Base-by-base conservation (phyloP, 306 rosid species). In the Prunus padus region DNA sequence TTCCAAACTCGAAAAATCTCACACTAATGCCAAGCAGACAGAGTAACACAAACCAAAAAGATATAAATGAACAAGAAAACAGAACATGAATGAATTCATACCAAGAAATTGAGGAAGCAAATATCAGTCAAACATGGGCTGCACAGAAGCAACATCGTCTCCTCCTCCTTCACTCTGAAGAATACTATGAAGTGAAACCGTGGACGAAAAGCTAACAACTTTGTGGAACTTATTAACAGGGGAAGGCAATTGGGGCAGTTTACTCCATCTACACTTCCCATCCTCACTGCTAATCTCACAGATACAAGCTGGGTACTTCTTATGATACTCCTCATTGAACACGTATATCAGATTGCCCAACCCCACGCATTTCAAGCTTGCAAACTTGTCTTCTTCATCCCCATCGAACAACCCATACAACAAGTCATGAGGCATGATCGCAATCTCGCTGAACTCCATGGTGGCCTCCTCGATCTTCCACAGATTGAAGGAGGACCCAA, bases 321-420 rank as follows among this genome's bases (percentile, higher is more conserved):
- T 84, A 57, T 89, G 93, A 20, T 85, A 89, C 47, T 89, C 92
- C 68, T 93, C 97, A 70, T 87, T 93, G 66, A 91, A 93, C 69
- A 93, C 89, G 57, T 93, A 93, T 0, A 93, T 45, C 19, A 91
- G 87, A 87, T 91, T 87, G 23, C 96, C 96, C 65, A 78, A 71
- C 0, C 97, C 97, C 60, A 93, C 91, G 22, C 98, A 93, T 61
- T 93, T 93, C 84, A 93, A 81, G 87, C 96, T 85, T 6, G 96
- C 97, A 62, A 93, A 91, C 11, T 79, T 85, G 46, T 93, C 96
- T 40, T 91, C 96, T 28, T 89, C 97, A 4, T 93, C 97, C 10
- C 89, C 81, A 54, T 91, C 98, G 71, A 91, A 88, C 76, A 93
- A 57, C 70, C 88, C 80, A 72, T 62, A 74, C 10, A 93, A 87